Conservation (phyloP, 192 early-diverging fungal genomes). For the Coemansia sp. region DNA sequence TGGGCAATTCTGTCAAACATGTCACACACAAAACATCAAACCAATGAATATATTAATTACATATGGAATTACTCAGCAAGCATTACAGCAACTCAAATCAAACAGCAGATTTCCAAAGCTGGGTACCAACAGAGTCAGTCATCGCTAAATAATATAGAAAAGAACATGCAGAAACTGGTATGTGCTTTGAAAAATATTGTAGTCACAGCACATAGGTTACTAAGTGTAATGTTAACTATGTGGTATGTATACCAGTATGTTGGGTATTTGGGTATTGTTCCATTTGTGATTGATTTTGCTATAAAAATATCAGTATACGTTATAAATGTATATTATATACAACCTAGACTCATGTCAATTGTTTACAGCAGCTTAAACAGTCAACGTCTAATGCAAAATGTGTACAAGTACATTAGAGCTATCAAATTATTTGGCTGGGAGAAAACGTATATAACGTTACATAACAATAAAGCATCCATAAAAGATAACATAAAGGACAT, state of each 20-base stretch:
- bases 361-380: background rate
- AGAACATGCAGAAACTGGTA: no score
- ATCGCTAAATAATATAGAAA: no score
- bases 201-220: background rate
- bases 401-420: background rate
- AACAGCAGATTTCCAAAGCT: no score
- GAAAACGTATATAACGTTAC: slow-evolving; percentile 11
- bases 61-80: no score
- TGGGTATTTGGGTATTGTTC: background rate
- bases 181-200: no score
- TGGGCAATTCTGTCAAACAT: no score
- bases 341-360: background rate
- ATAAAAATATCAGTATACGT: background rate
- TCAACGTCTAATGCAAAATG: background rate
- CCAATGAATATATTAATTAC: no score
- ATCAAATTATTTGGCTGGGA: slow-evolving; percentile 50
- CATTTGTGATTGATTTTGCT: background rate
- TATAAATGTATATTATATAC: background rate
- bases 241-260: background rate
- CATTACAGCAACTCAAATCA: no score
- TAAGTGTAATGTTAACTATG: background rate
- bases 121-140: no score
- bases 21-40: no score
- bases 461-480: background rate
- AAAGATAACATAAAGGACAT: slow-evolving; percentile 17